Percentiles rank a stretch among this genome's conserved stretches.
These are phyloP conservation scores for Coemansia sp. DNA, from an alignment of 192 early-diverging fungal species.

Conservation along the genomic window DNA sequence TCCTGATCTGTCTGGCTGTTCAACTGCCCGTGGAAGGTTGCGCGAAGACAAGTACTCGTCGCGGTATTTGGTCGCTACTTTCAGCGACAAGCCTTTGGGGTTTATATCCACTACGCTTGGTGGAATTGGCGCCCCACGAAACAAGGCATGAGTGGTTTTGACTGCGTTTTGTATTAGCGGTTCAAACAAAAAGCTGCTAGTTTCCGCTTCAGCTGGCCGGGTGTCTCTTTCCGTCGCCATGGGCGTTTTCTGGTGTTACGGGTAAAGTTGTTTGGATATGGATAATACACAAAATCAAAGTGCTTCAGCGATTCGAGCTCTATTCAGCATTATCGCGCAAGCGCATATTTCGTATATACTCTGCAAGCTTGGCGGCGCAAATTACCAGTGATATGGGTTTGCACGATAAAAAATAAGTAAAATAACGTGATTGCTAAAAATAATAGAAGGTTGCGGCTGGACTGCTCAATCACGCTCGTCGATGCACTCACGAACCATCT, in stretches of 20 bases:
- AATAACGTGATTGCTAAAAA: too few relatives aligned
- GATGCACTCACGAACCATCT: constrained; percentile 34
- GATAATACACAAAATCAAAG: not conserved
- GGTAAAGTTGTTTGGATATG: not conserved
- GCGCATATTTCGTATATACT: too few relatives aligned
- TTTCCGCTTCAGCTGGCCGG: not conserved
- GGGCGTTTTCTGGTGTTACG: not conserved
- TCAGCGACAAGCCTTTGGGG: constrained; percentile 3
- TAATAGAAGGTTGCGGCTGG: too few relatives aligned
- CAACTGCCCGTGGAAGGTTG: constrained; percentile 23
- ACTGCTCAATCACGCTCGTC: constrained; percentile 32
- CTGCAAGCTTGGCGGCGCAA: too few relatives aligned
- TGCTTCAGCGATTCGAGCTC: too few relatives aligned
- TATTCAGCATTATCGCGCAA: too few relatives aligned
- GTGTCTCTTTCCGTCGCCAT: not conserved
- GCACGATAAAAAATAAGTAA: too few relatives aligned
- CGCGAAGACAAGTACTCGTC: constrained; percentile 47
- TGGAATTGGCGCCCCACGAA: constrained; percentile 18
- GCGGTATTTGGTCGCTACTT: constrained; percentile 32
- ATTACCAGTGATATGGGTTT: too few relatives aligned
- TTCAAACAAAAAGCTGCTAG: constrained; percentile 5
- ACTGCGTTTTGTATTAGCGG: constrained; percentile 15
- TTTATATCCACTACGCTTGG: not conserved
- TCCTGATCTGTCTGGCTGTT: not conserved
- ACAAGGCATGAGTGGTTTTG: constrained; percentile 25